Evolutionary conservation across 129 eudicot species (phyloP), one percentile per base, ranked within the genome.

Genomic region (Flaveria trinervia): DNA sequence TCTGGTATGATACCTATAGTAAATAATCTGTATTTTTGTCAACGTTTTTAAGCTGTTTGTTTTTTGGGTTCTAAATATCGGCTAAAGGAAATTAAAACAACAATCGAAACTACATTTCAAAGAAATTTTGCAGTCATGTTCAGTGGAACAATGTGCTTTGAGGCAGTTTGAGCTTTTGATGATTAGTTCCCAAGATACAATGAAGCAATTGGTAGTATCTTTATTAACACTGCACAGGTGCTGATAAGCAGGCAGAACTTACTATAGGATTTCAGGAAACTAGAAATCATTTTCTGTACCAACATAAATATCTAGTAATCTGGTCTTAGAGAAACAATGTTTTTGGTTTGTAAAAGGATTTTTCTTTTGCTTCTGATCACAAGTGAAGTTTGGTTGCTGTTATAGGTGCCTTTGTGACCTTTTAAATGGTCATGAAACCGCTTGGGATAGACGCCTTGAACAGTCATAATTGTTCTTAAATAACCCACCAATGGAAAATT

Each of bases 1-100:
- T 83, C 82, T 86, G 95, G 97, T 92, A 71, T 80, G 22, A 20
- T 20, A 20, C 14, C 26, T 49, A 3, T 23, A 8, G 57, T 73
- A 73, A 43, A 57, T 20, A 43, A 10, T 25, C 9, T 26, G 3
- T n/a, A 13, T 59, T 26, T 33, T n/a, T 77, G 50, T 49, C 68
- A 28, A 33, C 43, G 36, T 22, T 36, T 51, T 73, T 55, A 3
- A 28, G 26, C 28, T 55, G 23, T 39, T 79, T 68, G 26, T 28
- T 20, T 45, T 56, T 52, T 6, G 41, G 7, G 20, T 26, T 62
- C 17, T 62, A 15, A 12, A 14, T 62, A 57, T 22, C 1, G 1
- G 65, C 33, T 57, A 57, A 9, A 20, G 33, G 1, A 9, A 57
- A 23, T 22, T 9, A 57, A 57, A 57, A 57, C 15, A 0, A 22